Percentiles rank a stretch among this genome's conserved stretches.
Conservation (phyloP, 495 filamentous ascomycete species). For the Neurospora tetraspora region DNA sequence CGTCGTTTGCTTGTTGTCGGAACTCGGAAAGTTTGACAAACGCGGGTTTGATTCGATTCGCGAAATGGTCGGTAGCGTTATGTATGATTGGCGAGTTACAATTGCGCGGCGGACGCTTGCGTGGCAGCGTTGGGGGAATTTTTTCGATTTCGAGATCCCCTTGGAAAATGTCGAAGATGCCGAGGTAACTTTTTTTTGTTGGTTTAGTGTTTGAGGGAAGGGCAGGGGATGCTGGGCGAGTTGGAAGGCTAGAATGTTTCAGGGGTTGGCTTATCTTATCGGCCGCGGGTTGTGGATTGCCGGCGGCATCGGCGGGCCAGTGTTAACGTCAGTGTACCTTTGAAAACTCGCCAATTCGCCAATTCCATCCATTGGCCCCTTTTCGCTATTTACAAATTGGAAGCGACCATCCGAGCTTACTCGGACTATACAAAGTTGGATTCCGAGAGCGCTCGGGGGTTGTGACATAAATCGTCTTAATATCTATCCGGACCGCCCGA, state of each 20-base stretch:
- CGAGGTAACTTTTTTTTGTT: not conserved
- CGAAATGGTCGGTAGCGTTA: not conserved
- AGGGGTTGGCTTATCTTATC: not conserved
- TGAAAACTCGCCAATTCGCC: not conserved
- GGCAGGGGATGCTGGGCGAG: not conserved
- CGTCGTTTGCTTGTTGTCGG: not conserved
- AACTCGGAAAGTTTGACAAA: not conserved
- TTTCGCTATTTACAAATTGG: not conserved
- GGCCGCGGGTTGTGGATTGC: not conserved
- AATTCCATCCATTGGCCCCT: not conserved
- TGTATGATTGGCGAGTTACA: not conserved
- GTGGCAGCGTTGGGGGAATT: not conserved
- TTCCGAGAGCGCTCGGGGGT: too few relatives aligned
- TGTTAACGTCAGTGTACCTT: not conserved
- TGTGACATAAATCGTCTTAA: not conserved
- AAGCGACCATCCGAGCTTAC: not conserved
- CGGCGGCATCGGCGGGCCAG: not conserved
- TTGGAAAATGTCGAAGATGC: not conserved
- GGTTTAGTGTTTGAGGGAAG: not conserved
- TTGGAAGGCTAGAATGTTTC: not conserved
- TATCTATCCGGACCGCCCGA: not conserved
- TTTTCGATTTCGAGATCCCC: not conserved
- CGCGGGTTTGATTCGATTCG: not conserved
- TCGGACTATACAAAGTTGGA: too few relatives aligned
- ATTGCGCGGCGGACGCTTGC: not conserved